Conservation (phyloP, 331 rosid species). For the Malus hybrid region DNA sequence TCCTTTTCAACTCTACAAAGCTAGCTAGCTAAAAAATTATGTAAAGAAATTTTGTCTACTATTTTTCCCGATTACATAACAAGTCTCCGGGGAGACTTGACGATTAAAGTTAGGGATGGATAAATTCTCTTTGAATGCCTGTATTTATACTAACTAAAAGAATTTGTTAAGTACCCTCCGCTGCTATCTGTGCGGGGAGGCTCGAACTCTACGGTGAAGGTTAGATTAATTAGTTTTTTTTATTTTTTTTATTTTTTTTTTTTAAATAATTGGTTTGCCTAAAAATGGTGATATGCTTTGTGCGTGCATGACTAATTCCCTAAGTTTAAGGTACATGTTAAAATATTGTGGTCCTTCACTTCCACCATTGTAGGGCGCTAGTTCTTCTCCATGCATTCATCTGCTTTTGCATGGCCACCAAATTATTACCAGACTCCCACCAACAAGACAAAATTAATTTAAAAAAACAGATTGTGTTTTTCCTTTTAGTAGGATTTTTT, state of each 20-base stretch:
- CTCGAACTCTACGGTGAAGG: conserved; percentile 21
- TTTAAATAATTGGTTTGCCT: conserved; percentile 11
- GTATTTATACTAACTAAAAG: neutral
- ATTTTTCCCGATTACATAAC: neutral
- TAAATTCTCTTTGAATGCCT: conserved; percentile 6
- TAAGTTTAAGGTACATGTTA: neutral
- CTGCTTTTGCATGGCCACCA: neutral
- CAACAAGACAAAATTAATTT: neutral
- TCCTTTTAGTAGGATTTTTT: no score
- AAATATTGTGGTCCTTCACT: neutral
- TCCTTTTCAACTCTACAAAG: neutral
- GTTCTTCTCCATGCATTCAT: neutral
- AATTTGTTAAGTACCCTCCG: conserved; percentile 10
- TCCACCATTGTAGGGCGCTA: neutral
- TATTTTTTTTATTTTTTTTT: no score
- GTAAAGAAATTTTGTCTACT: neutral
- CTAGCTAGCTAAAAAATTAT: neutral
- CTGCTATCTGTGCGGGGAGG: conserved; percentile 21
- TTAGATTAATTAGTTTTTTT: conserved; percentile 9
- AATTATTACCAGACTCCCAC: neutral
- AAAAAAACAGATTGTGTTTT: neutral
- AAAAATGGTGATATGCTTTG: conserved; percentile 32
- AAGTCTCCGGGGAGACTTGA: neutral
- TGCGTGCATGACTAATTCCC: neutral
- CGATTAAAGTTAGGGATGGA: conserved; percentile 2